Evolutionary conservation across 2,329 filamentous ascomycete species (phyloP).

Genomic region (Colletotrichum destructivum): DNA sequence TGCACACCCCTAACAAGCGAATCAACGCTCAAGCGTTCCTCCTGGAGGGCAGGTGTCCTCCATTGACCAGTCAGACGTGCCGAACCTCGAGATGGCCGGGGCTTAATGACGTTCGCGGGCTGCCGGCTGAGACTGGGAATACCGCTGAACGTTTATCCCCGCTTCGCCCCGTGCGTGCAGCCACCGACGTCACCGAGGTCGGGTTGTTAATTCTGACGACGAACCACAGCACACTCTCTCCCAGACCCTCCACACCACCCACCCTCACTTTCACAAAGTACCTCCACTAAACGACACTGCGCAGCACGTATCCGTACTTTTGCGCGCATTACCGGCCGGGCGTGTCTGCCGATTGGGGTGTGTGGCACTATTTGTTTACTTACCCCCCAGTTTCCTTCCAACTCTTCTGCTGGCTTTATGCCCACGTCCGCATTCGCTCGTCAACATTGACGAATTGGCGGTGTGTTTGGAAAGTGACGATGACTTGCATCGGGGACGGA

Average conservation of each 20-base stretch:
- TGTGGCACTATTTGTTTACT: constrained; percentile 17
- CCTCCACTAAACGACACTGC: background rate
- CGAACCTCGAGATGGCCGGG: constrained; percentile 8
- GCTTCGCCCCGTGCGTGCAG: constrained; percentile 10
- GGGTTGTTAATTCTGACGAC: constrained; percentile 40
- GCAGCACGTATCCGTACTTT: background rate
- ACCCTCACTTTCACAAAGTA: constrained; percentile 4
- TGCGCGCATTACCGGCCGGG: constrained; percentile 12
- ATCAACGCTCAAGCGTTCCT: background rate
- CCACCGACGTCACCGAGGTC: constrained; percentile 34
- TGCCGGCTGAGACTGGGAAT: constrained; percentile 30
- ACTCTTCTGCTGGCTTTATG: constrained; percentile 3
- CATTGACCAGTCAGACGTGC: constrained; percentile 20
- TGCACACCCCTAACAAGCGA: background rate
- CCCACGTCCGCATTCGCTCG: constrained; percentile 15
- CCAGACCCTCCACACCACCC: constrained; percentile 2
- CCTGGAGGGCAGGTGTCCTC: constrained; percentile 1
- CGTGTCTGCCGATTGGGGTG: constrained; percentile 28
- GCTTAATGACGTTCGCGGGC: constrained; percentile 39
- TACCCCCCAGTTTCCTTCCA: background rate
- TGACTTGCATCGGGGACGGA: constrained; percentile 34
- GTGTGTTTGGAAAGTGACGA: constrained; percentile 32
- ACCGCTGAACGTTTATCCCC: constrained; percentile 31
- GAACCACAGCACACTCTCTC: constrained; percentile 29
- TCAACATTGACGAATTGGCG: constrained; percentile 14